These are phyloP conservation scores for Chlamydomonas reinhardtii DNA, from an alignment of 163 green algal species.

Conservation along the genomic window DNA sequence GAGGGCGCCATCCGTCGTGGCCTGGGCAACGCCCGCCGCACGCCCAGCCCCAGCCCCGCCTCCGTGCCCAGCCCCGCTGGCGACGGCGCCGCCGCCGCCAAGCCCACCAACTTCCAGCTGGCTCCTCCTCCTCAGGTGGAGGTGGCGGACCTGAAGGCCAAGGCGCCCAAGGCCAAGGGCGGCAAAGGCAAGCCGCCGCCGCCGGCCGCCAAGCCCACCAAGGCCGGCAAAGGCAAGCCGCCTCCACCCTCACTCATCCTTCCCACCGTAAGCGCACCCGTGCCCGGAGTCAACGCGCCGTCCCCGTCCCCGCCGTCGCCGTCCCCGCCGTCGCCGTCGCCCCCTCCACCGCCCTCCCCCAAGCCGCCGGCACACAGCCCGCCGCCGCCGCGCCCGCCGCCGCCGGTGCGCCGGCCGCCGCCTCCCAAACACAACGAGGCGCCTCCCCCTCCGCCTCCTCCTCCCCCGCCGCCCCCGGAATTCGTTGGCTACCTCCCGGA, in stretches of 20 bases:
- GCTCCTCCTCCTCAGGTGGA: background rate
- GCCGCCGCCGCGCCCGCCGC: background rate
- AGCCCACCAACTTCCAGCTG: slow-evolving; percentile 4
- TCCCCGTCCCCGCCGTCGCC: background rate
- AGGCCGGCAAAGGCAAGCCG: background rate
- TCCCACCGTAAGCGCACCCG: background rate
- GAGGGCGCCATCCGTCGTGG: background rate
- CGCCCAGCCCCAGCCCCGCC: no score
- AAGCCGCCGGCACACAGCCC: no score
- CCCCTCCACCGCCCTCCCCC: background rate
- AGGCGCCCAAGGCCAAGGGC: background rate
- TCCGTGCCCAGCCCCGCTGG: no score
- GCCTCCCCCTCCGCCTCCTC: slow-evolving; percentile 19
- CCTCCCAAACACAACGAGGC: background rate
- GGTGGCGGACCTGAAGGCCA: background rate
- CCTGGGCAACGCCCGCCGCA: background rate
- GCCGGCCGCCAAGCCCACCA: background rate
- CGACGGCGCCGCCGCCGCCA: background rate
- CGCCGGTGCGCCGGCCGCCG: background rate
- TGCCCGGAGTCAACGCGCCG: background rate
- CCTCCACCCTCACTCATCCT: background rate
- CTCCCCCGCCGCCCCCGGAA: slow-evolving; percentile 23
- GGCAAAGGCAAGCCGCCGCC: background rate
- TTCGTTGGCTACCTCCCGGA: slow-evolving; percentile 44
- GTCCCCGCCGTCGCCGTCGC: background rate